A percentile compares a stretch with the other conserved stretches of the same genome.
Conservation (phyloP, 192 early-diverging fungal species). For the Gaertneriomyces sp. region DNA sequence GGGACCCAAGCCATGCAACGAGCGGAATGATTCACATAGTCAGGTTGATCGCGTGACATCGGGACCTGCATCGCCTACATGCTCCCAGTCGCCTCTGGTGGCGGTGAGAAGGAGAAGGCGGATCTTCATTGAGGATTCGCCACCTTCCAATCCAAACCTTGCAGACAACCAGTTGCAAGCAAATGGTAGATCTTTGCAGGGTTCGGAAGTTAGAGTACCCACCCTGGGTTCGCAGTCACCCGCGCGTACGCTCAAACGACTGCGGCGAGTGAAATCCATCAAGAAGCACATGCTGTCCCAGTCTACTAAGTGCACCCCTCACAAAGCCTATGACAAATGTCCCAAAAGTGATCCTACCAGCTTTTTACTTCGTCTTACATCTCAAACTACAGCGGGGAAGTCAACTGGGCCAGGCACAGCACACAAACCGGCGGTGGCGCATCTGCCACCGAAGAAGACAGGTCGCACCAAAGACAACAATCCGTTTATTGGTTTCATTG, state of each 20-base stretch:
- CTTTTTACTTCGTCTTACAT: too few species aligned
- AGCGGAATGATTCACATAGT: too few species aligned
- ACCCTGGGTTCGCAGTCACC: background rate
- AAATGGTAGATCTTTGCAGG: background rate
- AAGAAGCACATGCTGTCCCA: slow-evolving; percentile 3
- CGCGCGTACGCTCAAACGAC: slow-evolving; percentile 4
- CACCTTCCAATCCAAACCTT: background rate
- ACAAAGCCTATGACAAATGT: too few species aligned
- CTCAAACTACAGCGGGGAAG: too few species aligned
- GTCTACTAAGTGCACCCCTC: too few species aligned
- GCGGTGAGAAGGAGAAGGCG: background rate
- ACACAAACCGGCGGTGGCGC: background rate
- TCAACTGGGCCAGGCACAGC: too few species aligned
- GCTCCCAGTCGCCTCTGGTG: background rate
- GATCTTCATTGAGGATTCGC: slow-evolving; percentile 16
- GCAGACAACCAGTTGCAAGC: background rate
- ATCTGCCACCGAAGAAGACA: background rate
- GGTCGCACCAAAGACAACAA: slow-evolving; percentile 1
- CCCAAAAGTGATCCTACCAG: too few species aligned
- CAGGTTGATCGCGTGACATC: too few species aligned
- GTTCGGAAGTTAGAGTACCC: background rate
- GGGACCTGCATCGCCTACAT: background rate
- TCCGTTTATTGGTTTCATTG: slow-evolving; percentile 31
- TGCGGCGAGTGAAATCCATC: slow-evolving; percentile 12
- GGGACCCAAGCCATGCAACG: too few species aligned